Evolutionary conservation across 768 basidiomycete genomes (phyloP).

Genomic region (Austroboletus festivus): DNA sequence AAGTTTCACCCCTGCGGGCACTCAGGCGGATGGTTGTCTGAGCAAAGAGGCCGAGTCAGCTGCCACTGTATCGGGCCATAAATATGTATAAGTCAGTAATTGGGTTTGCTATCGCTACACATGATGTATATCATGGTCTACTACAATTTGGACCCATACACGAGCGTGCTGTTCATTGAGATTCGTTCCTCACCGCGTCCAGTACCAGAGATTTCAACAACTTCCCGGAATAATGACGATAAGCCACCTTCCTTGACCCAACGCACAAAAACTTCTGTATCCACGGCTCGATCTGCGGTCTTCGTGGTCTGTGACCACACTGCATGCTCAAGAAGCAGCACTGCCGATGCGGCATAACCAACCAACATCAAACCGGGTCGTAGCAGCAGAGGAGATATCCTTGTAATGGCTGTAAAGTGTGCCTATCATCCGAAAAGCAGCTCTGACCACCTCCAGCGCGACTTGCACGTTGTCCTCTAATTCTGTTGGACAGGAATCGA

Average conservation of each 20-base stretch:
- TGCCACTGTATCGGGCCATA: no score
- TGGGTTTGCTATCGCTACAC: no score
- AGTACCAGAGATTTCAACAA: slow-evolving; percentile 3
- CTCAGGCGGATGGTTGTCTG: no score
- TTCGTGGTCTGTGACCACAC: slow-evolving; percentile 47
- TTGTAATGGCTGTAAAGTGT: slow-evolving; percentile 36
- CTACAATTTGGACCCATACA: no score
- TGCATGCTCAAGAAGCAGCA: slow-evolving; percentile 67
- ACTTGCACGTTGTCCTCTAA: slow-evolving; percentile 29
- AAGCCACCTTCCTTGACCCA: slow-evolving; percentile 46
- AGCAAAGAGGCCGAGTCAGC: no score
- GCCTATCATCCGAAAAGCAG: slow-evolving; percentile 40
- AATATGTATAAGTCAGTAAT: no score
- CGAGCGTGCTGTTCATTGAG: slow-evolving; percentile 15
- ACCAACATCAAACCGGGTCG: slow-evolving; percentile 59
- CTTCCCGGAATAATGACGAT: slow-evolving; percentile 27
- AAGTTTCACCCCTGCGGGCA: no score
- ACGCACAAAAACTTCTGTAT: slow-evolving; percentile 50
- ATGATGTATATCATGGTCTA: no score
- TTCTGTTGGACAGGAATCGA: slow-evolving; percentile 40
- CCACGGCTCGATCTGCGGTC: slow-evolving; percentile 35
- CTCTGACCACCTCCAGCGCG: slow-evolving; percentile 34
- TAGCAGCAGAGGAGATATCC: slow-evolving; percentile 44
- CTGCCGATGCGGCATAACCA: slow-evolving; percentile 50
- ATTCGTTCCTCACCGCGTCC: slow-evolving; percentile 4